Conservation (phyloP, 2,329 filamentous ascomycete genomes). For the Colletotrichum liaoningense region DNA sequence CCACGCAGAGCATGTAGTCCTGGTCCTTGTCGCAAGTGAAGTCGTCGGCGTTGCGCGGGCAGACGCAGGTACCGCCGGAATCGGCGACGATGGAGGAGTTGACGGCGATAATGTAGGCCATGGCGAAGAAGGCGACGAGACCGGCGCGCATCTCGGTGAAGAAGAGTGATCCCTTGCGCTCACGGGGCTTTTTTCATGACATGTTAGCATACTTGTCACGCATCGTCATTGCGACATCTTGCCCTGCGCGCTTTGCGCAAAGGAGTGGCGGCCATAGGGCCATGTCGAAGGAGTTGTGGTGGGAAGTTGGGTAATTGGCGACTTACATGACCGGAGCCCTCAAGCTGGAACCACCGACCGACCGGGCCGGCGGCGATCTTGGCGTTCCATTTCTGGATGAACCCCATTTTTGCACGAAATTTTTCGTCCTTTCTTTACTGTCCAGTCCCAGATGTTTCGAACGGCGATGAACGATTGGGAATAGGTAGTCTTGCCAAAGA, state of each 20-base stretch:
- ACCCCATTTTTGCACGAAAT: constrained; percentile 52
- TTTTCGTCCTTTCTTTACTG: not conserved
- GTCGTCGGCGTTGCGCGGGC: constrained; percentile 63
- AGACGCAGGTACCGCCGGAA: constrained; percentile 81
- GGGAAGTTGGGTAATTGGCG: not conserved
- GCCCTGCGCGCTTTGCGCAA: not conserved
- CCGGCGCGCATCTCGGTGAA: constrained; percentile 88
- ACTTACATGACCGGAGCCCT: constrained; percentile 85
- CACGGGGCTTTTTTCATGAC: constrained; percentile 62
- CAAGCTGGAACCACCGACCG: constrained; percentile 81
- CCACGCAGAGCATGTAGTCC: constrained; percentile 72
- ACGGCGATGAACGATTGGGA: not conserved
- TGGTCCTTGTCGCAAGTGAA: constrained; percentile 63
- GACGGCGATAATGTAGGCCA: constrained; percentile 66
- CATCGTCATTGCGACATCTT: not conserved
- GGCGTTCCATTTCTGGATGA: constrained; percentile 62
- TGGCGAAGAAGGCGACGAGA: constrained; percentile 81
- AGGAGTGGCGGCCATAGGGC: not conserved
- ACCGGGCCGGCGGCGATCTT: constrained; percentile 73
- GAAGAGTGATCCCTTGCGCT: constrained; percentile 81
- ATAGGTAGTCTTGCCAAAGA: not conserved
- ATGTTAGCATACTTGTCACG: constrained; percentile 8
- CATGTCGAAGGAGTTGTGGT: not conserved
- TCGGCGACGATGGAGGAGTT: constrained; percentile 68
- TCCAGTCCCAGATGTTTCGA: not conserved